A percentile compares a stretch with the other conserved stretches of the same genome.
These are phyloP conservation scores for Capsicum rhomboideum DNA, from an alignment of 257 asterid genomes.

Conservation along the genomic window DNA sequence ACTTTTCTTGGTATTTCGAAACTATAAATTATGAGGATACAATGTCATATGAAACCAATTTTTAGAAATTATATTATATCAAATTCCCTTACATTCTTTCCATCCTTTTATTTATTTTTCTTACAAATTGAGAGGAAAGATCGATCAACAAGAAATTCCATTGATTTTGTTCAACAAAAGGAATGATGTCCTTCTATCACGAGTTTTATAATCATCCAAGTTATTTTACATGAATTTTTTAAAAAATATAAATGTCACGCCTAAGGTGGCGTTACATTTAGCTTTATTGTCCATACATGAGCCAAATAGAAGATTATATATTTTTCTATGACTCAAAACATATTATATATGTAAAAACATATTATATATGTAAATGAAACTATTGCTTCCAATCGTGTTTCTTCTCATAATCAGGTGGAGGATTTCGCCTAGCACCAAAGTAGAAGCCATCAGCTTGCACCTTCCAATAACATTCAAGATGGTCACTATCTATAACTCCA, in stretches of 20 bases:
- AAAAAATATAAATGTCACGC: no score
- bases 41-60: not conserved
- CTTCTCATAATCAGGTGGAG: not conserved
- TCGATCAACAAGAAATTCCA: no score
- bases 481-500: not conserved
- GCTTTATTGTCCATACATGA: no score
- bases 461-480: not conserved
- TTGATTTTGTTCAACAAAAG: no score
- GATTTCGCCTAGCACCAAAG: not conserved
- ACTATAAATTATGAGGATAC: not conserved
- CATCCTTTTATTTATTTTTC: not conserved
- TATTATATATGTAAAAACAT: no score
- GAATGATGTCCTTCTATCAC: no score
- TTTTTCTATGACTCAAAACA: no score
- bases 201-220: no score
- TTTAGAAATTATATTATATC: not conserved
- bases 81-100: not conserved
- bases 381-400: not conserved
- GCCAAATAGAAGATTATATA: not conserved
- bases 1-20: not conserved
- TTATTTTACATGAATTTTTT: no score
- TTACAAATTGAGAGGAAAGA: no score
- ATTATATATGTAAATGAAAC: not conserved
- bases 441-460: not conserved
- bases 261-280: no score